These are phyloP conservation scores for Candida incommunis DNA, from an alignment of 805 yeast genomes.

Conservation along the genomic window DNA sequence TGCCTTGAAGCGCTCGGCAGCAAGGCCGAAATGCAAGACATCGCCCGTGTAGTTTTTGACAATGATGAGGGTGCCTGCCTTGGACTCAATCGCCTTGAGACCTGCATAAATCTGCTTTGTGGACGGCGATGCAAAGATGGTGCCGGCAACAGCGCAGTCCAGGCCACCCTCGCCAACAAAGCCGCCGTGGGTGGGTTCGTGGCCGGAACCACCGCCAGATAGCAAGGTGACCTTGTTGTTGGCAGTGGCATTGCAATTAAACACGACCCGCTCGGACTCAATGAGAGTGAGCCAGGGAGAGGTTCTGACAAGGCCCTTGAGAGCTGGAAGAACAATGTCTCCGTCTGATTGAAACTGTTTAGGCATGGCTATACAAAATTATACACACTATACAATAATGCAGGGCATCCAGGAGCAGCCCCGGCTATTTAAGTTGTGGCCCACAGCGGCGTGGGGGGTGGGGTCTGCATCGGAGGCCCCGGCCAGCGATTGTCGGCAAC, in stretches of 20 bases:
- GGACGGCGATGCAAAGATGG: constrained; percentile 90
- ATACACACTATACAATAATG: no score
- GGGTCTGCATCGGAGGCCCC: no score
- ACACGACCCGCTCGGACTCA: constrained; percentile 43
- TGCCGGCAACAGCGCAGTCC: constrained; percentile 83
- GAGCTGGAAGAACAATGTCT: constrained; percentile 25
- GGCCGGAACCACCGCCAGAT: constrained; percentile 94
- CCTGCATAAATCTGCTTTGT: constrained; percentile 74
- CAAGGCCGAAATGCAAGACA: constrained; percentile 81
- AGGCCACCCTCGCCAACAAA: constrained; percentile 74
- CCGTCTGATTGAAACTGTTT: constrained; percentile 20
- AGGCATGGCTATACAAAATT: constrained; percentile 4
- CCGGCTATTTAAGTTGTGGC: constrained; percentile 1
- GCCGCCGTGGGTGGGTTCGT: constrained; percentile 89
- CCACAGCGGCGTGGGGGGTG: no score
- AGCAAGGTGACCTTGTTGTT: constrained; percentile 50
- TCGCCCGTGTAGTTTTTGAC: constrained; percentile 95
- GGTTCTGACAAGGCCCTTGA: constrained; percentile 37
- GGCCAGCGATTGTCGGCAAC: no score
- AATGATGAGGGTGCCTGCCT: constrained; percentile 58
- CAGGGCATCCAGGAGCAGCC: not conserved
- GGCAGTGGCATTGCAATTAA: constrained; percentile 17
- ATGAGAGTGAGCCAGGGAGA: constrained; percentile 43
- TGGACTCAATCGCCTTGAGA: constrained; percentile 39
- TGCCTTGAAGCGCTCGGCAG: constrained; percentile 76